These are phyloP conservation scores for Sporothrix schenckii DNA, from an alignment of 2,329 filamentous ascomycete species.

Conservation along the genomic window DNA sequence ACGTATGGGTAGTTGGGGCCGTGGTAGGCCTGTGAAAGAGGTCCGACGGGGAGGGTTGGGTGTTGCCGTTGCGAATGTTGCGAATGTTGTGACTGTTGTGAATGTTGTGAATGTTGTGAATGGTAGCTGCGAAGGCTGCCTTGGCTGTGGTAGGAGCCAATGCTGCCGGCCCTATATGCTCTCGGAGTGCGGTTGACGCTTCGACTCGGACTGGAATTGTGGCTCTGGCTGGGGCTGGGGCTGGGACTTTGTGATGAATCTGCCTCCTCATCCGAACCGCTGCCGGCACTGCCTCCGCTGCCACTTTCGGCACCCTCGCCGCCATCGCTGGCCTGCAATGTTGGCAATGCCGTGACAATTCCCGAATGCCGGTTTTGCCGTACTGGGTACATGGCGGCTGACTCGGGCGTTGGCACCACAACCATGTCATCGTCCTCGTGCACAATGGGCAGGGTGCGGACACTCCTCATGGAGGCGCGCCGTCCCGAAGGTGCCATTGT, in stretches of 20 bases:
- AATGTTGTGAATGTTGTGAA: background rate
- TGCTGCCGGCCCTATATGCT: slow-evolving; percentile 1
- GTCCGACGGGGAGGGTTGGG: background rate
- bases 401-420: slow-evolving; percentile 31
- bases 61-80: background rate
- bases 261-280: slow-evolving; percentile 19
- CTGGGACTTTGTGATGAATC: background rate
- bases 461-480: slow-evolving; percentile 37
- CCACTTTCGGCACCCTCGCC: background rate
- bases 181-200: background rate
- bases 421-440: slow-evolving; percentile 42
- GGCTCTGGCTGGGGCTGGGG: background rate
- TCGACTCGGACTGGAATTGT: background rate
- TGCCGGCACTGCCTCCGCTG: background rate
- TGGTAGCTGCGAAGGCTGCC: slow-evolving; percentile 3
- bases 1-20: slow-evolving; percentile 23
- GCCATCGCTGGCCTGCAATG: slow-evolving; percentile 8
- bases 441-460: slow-evolving; percentile 46
- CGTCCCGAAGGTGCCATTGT: slow-evolving; percentile 34
- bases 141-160: background rate
- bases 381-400: slow-evolving; percentile 35
- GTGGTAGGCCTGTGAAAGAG: background rate
- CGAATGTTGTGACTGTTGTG: background rate
- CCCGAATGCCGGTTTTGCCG: slow-evolving; percentile 36
- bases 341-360: slow-evolving; percentile 37